Evolutionary conservation across 2,329 filamentous ascomycete genomes (phyloP), one percentile per base, ranked within the genome.

Genomic region (Colletotrichum sp.): DNA sequence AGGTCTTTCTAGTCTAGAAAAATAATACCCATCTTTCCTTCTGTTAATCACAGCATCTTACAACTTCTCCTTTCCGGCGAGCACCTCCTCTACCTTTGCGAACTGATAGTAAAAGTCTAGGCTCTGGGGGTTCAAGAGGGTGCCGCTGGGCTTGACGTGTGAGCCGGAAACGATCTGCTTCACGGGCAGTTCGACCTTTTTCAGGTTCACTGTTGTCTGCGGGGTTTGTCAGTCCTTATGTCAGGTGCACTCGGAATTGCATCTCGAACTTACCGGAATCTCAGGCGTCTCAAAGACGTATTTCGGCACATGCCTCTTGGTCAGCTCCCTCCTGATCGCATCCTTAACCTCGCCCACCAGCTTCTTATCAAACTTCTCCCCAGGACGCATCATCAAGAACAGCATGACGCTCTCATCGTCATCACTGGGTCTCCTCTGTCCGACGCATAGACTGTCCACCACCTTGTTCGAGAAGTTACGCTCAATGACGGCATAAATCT

Each of bases 171-270:
- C 93, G 77, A 97, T 97, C 81, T 95, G 93, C 85, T 97, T 97
- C 34, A 97, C 93, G 0, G 95, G 95, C 68, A 97, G 80, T 83
- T 97, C 95, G 6, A 97, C 95, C 84, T 97, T 97, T 83, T 97
- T 97, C 66, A 95, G 85, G 81, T 96, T 97, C 77, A 97, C 92
- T 0, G 95, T 97, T 0, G 93, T 94, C 92, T 24, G 24, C 24
- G 24, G 24, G 24, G 24, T 26, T 26, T 26, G 24, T 26, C 24
- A 26, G 24, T 26, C 24, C 24, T 26, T 26, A 26, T 26, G 24
- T 26, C 24, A 26, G 24, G 24, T 26, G 24, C 24, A 26, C 24
- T 26, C 26, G 26, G 5, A 26, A 6, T 26, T 6, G 26, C 26
- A 26, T 26, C 5, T 6, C 5, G 26, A 26, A 26, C 26, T 86